Evolutionary conservation across 1,139 yeast species (phyloP).

Genomic region (Candida pseudoviswanathii): DNA sequence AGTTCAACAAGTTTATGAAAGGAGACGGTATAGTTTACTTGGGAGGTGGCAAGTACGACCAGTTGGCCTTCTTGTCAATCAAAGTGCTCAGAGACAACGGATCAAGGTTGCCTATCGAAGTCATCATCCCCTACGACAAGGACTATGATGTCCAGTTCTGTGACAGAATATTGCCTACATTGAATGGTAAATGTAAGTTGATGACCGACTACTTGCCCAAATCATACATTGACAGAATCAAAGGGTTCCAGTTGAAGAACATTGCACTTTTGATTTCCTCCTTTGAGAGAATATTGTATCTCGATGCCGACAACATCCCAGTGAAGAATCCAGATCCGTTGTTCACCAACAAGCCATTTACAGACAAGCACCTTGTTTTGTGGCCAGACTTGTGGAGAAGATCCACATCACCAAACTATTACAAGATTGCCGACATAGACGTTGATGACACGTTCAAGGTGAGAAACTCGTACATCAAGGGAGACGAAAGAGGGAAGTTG

Average conservation of each 20-base stretch:
- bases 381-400: slow-evolving; percentile 49
- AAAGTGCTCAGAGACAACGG: slow-evolving; percentile 55
- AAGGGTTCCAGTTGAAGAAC: slow-evolving; percentile 36
- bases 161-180: slow-evolving; percentile 28
- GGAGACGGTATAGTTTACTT: slow-evolving; percentile 64
- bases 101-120: slow-evolving; percentile 59
- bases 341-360: slow-evolving; percentile 35
- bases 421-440: slow-evolving; percentile 31
- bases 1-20: slow-evolving; percentile 30
- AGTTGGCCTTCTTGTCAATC: slow-evolving; percentile 56
- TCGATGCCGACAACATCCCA: slow-evolving; percentile 42
- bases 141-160: slow-evolving; percentile 38
- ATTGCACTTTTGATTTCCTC: slow-evolving; percentile 37
- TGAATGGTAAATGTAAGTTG: slow-evolving; percentile 35
- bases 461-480: slow-evolving; percentile 30
- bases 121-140: slow-evolving; percentile 33
- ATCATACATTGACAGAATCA: slow-evolving; percentile 20
- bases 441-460: slow-evolving; percentile 21
- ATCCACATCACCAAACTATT: slow-evolving; percentile 37
- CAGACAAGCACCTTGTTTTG: slow-evolving; percentile 27
- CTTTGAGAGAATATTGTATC: slow-evolving; percentile 34
- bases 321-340: slow-evolving; percentile 34
- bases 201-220: slow-evolving; percentile 35
- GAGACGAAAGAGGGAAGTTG: slow-evolving; percentile 28
- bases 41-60: slow-evolving; percentile 63